A percentile compares a stretch with the other conserved stretches of the same genome.
These are phyloP conservation scores for Tribonema minus DNA, from an alignment of 108 stramenopile genomes.

Conservation along the genomic window DNA sequence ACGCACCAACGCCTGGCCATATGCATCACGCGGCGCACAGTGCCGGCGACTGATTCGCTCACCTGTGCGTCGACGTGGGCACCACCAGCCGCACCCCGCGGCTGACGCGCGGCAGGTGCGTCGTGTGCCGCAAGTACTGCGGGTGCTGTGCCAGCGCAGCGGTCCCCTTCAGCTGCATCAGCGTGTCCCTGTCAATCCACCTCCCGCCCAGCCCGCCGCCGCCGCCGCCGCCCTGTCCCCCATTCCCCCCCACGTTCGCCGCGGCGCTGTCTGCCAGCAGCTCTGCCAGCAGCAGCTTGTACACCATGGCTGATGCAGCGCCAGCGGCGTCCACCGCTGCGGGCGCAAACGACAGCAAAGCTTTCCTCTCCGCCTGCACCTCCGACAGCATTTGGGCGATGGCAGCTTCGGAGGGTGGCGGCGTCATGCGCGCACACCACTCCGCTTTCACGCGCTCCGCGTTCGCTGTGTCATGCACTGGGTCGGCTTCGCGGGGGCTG, in stretches of 20 bases:
- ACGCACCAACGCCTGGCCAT: too few species aligned
- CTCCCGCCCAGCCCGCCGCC: conserved; percentile 12
- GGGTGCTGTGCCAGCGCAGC: conserved; percentile 38
- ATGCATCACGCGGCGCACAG: too few species aligned
- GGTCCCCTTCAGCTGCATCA: conserved; percentile 23
- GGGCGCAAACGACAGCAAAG: too few species aligned
- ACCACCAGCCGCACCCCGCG: conserved; percentile 25
- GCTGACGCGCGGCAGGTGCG: conserved; percentile 14
- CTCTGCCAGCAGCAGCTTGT: conserved; percentile 35
- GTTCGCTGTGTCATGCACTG: background rate
- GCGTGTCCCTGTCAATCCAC: conserved; percentile 19
- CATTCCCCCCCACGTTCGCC: too few species aligned
- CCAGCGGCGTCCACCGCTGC: background rate
- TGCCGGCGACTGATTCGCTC: too few species aligned
- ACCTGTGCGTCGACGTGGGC: conserved; percentile 36
- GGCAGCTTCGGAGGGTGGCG: background rate
- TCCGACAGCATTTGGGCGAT: background rate
- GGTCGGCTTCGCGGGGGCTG: too few species aligned
- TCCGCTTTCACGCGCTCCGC: background rate
- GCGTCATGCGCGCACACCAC: background rate
- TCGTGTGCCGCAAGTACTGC: conserved; percentile 34
- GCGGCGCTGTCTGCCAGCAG: background rate
- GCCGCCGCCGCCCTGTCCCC: conserved; percentile 6
- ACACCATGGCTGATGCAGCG: background rate
- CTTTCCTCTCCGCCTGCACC: background rate